Conservation (phyloP, 192 early-diverging fungal species). For the Podila epicladia region DNA sequence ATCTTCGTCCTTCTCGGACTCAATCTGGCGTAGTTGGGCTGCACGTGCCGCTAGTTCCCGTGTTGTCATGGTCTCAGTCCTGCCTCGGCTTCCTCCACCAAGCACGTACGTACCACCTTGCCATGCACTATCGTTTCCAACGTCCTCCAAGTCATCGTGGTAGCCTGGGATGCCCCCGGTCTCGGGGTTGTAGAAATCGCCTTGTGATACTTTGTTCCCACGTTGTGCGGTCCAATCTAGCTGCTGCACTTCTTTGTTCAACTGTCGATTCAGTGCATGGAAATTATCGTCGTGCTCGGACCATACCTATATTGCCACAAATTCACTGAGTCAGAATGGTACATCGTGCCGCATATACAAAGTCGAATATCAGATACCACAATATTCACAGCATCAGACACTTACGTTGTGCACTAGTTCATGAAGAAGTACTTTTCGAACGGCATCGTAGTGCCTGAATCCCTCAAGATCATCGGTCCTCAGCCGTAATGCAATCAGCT, state of each 20-base stretch:
- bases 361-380: not conserved
- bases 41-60: conserved; percentile 67
- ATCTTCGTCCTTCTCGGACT: conserved; percentile 73
- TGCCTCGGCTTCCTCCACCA: conserved; percentile 53
- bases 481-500: conserved; percentile 78
- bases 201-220: conserved; percentile 36
- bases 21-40: conserved; percentile 64
- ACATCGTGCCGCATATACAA: not conserved
- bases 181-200: conserved; percentile 53
- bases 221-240: conserved; percentile 62
- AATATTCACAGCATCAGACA: not conserved
- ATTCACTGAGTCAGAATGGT: not conserved
- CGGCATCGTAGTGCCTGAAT: conserved; percentile 74
- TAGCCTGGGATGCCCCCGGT: conserved; percentile 42
- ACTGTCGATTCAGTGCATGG: conserved; percentile 73
- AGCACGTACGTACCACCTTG: conserved; percentile 68
- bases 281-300: conserved; percentile 78
- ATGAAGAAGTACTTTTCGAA: conserved; percentile 78
- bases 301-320: conserved; percentile 51
- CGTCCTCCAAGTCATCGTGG: conserved; percentile 48
- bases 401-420: conserved; percentile 81
- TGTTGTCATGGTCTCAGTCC: conserved; percentile 13
- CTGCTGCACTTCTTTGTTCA: conserved; percentile 72
- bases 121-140: conserved; percentile 48
- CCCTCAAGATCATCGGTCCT: conserved; percentile 81